Conservation (phyloP, 163 green algal species). For the Scenedesmus sp. region DNA sequence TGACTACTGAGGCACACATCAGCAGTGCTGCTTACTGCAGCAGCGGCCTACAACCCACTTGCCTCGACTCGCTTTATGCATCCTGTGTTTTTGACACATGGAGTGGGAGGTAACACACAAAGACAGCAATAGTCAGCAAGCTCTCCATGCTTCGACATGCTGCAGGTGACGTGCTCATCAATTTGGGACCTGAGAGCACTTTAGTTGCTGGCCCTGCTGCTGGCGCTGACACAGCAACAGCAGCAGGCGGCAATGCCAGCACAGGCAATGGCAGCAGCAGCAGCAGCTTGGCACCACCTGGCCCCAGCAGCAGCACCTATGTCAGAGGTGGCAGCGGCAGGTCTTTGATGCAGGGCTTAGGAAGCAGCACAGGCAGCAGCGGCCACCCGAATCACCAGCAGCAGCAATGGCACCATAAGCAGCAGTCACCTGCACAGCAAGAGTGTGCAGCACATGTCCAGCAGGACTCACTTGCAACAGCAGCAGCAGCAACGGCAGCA, state of each 20-base stretch:
- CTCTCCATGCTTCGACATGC: constrained; percentile 30
- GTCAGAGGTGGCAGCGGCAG: background rate
- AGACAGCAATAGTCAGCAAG: background rate
- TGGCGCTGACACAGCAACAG: background rate
- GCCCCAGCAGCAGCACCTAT: constrained; percentile 12
- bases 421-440: background rate
- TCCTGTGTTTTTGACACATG: background rate
- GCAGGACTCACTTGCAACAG: background rate
- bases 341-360: constrained; percentile 13
- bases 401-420: background rate
- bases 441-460: background rate
- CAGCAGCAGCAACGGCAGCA: constrained; percentile 14
- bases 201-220: background rate
- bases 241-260: background rate
- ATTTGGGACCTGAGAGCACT: constrained; percentile 8
- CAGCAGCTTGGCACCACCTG: background rate
- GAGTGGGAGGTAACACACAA: too few species aligned
- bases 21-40: background rate
- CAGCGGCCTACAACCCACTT: background rate
- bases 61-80: background rate
- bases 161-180: constrained; percentile 43
- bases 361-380: background rate
- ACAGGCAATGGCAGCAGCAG: background rate
- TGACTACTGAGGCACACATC: background rate
- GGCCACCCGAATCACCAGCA: background rate